Percentiles rank a stretch among this genome's conserved stretches.
Conservation (phyloP, 371 early-diverging fungal species). For the Capniomyces stellatus region DNA sequence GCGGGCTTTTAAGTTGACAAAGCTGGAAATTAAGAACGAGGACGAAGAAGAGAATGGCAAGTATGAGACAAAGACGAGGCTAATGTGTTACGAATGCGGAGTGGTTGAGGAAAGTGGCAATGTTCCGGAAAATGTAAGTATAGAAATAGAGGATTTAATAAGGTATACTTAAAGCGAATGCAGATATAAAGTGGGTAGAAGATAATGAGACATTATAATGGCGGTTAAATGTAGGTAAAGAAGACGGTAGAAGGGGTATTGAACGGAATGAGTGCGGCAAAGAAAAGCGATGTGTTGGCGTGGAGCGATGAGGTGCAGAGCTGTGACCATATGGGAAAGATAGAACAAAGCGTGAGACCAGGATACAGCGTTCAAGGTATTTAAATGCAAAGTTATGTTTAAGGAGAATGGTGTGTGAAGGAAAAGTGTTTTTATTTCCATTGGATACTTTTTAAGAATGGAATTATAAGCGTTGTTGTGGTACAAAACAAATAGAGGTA, state of each 20-base stretch:
- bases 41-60: slow-evolving; percentile 28
- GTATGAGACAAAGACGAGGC: slow-evolving; percentile 41
- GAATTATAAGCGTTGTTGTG: no score
- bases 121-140: slow-evolving; percentile 7
- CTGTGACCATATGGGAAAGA: slow-evolving; percentile 62
- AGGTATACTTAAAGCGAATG: not conserved
- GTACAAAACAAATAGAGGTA: slow-evolving; percentile 26
- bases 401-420: no score
- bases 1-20: slow-evolving; percentile 62
- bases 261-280: slow-evolving; percentile 54
- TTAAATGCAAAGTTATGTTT: no score
- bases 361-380: slow-evolving; percentile 4
- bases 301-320: slow-evolving; percentile 74
- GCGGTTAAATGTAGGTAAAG: slow-evolving; percentile 3
- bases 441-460: no score
- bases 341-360: slow-evolving; percentile 35
- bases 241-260: slow-evolving; percentile 46
- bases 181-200: not conserved
- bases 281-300: slow-evolving; percentile 71
- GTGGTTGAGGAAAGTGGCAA: not conserved
- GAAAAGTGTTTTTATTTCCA: no score
- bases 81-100: slow-evolving; percentile 8
- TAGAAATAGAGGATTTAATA: not conserved
- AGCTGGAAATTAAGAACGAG: slow-evolving; percentile 56
- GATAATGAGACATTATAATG: not conserved